These are phyloP conservation scores for Cutaneotrichosporon sp. DNA, from an alignment of 1,284 basidiomycete genomes.

Conservation along the genomic window DNA sequence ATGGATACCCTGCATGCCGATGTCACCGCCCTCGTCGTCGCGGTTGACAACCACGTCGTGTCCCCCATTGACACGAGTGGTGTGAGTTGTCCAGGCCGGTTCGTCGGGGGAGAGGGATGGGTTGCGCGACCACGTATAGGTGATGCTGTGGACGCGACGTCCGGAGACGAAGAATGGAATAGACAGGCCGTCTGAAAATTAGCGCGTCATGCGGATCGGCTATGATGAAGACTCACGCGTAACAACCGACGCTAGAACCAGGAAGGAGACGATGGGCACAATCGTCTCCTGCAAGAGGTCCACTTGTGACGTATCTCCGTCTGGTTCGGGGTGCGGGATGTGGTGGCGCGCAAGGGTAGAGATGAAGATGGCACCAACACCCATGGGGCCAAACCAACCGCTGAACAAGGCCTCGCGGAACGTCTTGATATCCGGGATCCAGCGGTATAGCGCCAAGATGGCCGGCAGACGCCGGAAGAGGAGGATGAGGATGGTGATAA, in stretches of 20 bases:
- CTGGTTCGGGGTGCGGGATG: conserved; percentile 56
- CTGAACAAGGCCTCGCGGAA: conserved; percentile 71
- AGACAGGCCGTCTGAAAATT: conserved; percentile 74
- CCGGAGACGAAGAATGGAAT: conserved; percentile 90
- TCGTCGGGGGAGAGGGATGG: conserved; percentile 54
- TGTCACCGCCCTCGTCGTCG: conserved; percentile 53
- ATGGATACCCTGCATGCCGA: conserved; percentile 19
- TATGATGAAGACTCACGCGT: conserved; percentile 50
- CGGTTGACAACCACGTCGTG: conserved; percentile 79
- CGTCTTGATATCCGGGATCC: conserved; percentile 90
- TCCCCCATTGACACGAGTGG: conserved; percentile 59
- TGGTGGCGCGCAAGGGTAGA: conserved; percentile 72
- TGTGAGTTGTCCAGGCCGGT: conserved; percentile 72
- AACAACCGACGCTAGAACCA: conserved; percentile 80
- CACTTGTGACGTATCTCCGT: conserved; percentile 55
- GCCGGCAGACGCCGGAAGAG: conserved; percentile 74
- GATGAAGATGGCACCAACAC: conserved; percentile 83
- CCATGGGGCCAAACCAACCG: conserved; percentile 87
- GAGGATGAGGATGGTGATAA: conserved; percentile 72
- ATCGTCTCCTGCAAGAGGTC: conserved; percentile 68
- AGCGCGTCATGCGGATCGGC: not conserved
- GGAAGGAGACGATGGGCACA: conserved; percentile 83
- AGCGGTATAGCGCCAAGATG: conserved; percentile 74
- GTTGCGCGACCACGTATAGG: conserved; percentile 75
- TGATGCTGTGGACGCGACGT: conserved; percentile 78